These are phyloP conservation scores for Pulicaria dysenterica DNA, from an alignment of 129 eudicot species.

Conservation along the genomic window DNA sequence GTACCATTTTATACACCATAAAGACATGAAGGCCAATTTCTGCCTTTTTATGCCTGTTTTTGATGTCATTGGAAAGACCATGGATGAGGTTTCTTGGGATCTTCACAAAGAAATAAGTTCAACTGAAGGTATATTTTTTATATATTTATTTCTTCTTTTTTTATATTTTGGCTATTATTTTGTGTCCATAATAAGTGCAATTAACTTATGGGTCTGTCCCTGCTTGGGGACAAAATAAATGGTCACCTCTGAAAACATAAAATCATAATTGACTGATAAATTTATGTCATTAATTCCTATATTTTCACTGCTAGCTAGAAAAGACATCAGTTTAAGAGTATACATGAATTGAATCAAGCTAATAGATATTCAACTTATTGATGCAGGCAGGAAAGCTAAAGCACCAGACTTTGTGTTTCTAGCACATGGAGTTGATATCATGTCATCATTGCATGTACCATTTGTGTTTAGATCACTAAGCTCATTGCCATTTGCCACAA, in stretches of 20 bases:
- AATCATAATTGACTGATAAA: no score
- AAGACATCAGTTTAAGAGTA: neutral
- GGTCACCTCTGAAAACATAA: no score
- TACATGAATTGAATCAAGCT: neutral
- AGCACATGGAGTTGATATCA: slow-evolving; percentile 62
- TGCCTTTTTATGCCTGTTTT: slow-evolving; percentile 85
- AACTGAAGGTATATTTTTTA: slow-evolving; percentile 41
- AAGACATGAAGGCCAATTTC: slow-evolving; percentile 59
- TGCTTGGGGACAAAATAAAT: no score
- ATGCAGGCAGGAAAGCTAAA: slow-evolving; percentile 50
- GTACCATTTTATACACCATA: slow-evolving; percentile 74
- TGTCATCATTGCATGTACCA: slow-evolving; percentile 63
- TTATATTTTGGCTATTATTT: no score
- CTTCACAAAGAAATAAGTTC: slow-evolving; percentile 59
- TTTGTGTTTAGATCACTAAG: slow-evolving; percentile 59
- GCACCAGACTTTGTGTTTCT: slow-evolving; percentile 86
- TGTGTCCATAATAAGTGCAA: no score
- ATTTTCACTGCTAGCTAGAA: no score
- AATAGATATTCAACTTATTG: slow-evolving; percentile 4
- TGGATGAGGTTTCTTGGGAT: slow-evolving; percentile 57
- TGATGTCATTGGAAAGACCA: slow-evolving; percentile 64
- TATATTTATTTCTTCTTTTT: neutral
- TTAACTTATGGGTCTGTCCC: no score
- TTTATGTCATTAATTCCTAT: no score
- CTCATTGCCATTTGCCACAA: slow-evolving; percentile 61